Base-by-base conservation (phyloP, 176 grass and related monocot genomes). In the Ensete glaucum region DNA sequence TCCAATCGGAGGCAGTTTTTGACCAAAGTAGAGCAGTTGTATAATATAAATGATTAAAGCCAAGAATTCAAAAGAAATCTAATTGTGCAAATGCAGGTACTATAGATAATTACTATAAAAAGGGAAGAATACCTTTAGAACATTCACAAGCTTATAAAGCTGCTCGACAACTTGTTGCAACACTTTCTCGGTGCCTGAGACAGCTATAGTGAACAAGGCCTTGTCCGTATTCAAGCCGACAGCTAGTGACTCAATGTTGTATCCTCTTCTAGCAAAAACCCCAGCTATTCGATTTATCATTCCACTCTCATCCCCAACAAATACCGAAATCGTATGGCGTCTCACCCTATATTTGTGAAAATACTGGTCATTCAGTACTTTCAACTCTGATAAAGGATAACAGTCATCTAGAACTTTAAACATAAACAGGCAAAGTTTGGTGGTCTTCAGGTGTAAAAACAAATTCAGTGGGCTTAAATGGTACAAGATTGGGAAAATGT, bases 211-310 rank as follows among this genome's bases (percentile, higher is more conserved):
- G 86, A 98, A 93, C n/a, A 98, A 75, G 0, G 95, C 90, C 84
- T 89, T 98, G 73, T 98, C 95, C 83, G 88, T 91, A 79, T 98
- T 98, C 80, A 98, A 89, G 73, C 95, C 95, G 66, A 98, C 95
- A 12, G 95, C 95, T 54, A 98, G 88, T 19, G 90, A 98, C 81
- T 98, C 90, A 54, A 98, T 98, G 80, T 98, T 93, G 69, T 98
- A 93, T 16, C 95, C 95, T 74, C 95, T 91, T 83, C 95, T 84
- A 9, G 95, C 90, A 58, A 98, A 98, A 1, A 98, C 90, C 29
- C 95, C 95, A 3, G 95, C 95, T 14, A 98, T 98, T 66, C 95
- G 83, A 80, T 98, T 98, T 23, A 98, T 98, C 85, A 98, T 98
- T 15, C 95, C 95, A 76, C 90, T 98, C 73, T 98, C 95, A 76